Evolutionary conservation across 2,329 filamentous ascomycete genomes (phyloP).

Genomic region (Aspergillus ibericus): DNA sequence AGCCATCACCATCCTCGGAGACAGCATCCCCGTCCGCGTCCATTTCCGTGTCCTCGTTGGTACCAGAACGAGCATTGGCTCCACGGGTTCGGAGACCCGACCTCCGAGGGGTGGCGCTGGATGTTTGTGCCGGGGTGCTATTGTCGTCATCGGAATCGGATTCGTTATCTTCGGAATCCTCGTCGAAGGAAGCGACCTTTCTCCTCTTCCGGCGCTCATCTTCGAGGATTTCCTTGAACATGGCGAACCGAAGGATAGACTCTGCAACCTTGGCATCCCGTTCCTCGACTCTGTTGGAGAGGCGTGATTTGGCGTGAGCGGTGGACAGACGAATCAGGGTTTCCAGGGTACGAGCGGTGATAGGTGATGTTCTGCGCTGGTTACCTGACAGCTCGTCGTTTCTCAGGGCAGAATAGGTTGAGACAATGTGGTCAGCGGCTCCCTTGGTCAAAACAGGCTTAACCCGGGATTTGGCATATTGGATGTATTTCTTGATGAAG

Average conservation of each 20-base stretch:
- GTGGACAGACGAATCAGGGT: conserved; percentile 97
- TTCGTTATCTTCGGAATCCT: conserved; percentile 53
- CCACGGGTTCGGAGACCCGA: conserved; percentile 35
- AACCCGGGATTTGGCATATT: conserved; percentile 90
- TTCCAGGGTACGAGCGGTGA: conserved; percentile 95
- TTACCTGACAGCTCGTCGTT: conserved; percentile 97
- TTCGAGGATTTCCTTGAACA: conserved; percentile 92
- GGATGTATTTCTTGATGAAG: conserved; percentile 99
- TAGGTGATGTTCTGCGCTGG: conserved; percentile 86
- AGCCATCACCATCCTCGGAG: conserved; percentile 52
- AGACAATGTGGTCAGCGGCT: conserved; percentile 85
- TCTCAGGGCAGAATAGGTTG: conserved; percentile 85
- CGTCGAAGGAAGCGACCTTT: conserved; percentile 68
- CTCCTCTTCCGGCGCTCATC: conserved; percentile 79
- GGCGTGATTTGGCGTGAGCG: conserved; percentile 87
- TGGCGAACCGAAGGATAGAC: conserved; percentile 83
- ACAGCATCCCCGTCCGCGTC: conserved; percentile 54
- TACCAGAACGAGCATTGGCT: conserved; percentile 37
- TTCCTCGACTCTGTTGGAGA: conserved; percentile 86
- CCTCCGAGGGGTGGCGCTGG: conserved; percentile 34
- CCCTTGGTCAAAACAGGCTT: conserved; percentile 89
- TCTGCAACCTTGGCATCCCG: conserved; percentile 86
- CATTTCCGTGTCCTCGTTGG: conserved; percentile 42
- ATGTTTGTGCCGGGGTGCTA: conserved; percentile 22
- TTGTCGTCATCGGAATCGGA: conserved; percentile 39